phyloP scores from a whole-genome alignment of 305 asterid species.

The Fraxinus platypoda region DNA sequence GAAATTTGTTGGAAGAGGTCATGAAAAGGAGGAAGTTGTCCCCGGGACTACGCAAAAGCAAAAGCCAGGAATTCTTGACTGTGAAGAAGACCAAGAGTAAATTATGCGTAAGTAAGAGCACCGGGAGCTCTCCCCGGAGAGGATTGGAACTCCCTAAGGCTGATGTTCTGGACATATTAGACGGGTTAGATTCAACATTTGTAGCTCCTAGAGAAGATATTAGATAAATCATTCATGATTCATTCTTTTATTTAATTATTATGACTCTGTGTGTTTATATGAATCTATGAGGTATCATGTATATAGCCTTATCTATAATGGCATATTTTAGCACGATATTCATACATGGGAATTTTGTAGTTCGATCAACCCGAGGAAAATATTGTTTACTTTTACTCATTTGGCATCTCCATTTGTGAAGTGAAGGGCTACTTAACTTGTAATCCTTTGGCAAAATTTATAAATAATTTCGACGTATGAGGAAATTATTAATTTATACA shows the following conservation, averaged over 20 bases:
- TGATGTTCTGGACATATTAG: conserved; percentile 75
- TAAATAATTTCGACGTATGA: too few species aligned
- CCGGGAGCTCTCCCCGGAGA: conserved; percentile 70
- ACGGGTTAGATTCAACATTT: conserved; percentile 73
- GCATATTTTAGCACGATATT: conserved; percentile 27
- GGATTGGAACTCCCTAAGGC: conserved; percentile 43
- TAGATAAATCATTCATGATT: conserved; percentile 23
- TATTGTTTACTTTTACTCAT: neutral
- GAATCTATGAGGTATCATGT: conserved; percentile 31
- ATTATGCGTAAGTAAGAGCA: conserved; percentile 72
- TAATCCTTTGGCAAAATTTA: neutral
- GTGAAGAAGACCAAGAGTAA: conserved; percentile 41
- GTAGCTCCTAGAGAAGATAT: conserved; percentile 31
- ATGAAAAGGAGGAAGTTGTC: conserved; percentile 51
- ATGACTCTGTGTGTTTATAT: neutral
- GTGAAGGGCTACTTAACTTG: neutral
- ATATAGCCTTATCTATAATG: conserved; percentile 21
- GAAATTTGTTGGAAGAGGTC: conserved; percentile 60
- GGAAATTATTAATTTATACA: too few species aligned
- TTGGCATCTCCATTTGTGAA: neutral
- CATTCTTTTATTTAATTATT: conserved; percentile 38
- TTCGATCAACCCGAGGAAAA: conserved; percentile 5
- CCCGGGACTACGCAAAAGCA: conserved; percentile 51
- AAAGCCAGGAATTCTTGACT: conserved; percentile 73
- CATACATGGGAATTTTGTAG: conserved; percentile 29